A percentile compares a stretch with the other conserved stretches of the same genome.
These are phyloP conservation scores for Ceratobasidium sp. DNA, from an alignment of 1,284 basidiomycete genomes.

Conservation along the genomic window DNA sequence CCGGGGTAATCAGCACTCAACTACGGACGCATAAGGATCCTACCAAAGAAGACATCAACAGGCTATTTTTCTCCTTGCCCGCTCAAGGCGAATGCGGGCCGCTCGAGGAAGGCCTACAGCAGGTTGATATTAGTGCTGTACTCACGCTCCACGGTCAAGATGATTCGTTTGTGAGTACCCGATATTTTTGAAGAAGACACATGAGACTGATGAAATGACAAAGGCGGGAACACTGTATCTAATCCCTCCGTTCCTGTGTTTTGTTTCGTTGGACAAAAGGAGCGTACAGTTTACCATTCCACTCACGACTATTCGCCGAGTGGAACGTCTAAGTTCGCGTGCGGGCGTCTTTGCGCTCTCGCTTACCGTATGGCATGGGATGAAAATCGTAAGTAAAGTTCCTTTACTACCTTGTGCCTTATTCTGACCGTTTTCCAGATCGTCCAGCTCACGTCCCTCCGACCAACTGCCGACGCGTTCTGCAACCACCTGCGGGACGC, in stretches of 20 bases:
- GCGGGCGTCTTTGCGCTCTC: slow-evolving; percentile 96
- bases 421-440: slow-evolving; percentile 68
- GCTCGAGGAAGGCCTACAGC: slow-evolving; percentile 58
- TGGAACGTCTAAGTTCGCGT: slow-evolving; percentile 92
- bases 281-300: slow-evolving; percentile 94
- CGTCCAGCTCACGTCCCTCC: slow-evolving; percentile 94
- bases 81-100: slow-evolving; percentile 50
- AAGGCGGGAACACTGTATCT: slow-evolving; percentile 93
- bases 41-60: slow-evolving; percentile 83
- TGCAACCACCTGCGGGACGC: slow-evolving; percentile 90
- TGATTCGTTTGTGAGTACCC: slow-evolving; percentile 88
- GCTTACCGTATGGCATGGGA: slow-evolving; percentile 93
- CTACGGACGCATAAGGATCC: slow-evolving; percentile 92
- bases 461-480: slow-evolving; percentile 95
- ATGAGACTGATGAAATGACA: slow-evolving; percentile 11
- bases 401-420: not conserved
- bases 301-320: slow-evolving; percentile 91
- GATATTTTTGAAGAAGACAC: slow-evolving; percentile 3
- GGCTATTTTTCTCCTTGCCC: slow-evolving; percentile 88
- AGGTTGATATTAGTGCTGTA: slow-evolving; percentile 92
- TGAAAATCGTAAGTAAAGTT: slow-evolving; percentile 82
- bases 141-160: slow-evolving; percentile 86
- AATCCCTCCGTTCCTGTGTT: slow-evolving; percentile 91
- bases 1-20: slow-evolving; percentile 54
- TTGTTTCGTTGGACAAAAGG: slow-evolving; percentile 91